Evolutionary conservation across 2,329 filamentous ascomycete genomes (phyloP).

Genomic region (Hypoxylon rubiginosum): DNA sequence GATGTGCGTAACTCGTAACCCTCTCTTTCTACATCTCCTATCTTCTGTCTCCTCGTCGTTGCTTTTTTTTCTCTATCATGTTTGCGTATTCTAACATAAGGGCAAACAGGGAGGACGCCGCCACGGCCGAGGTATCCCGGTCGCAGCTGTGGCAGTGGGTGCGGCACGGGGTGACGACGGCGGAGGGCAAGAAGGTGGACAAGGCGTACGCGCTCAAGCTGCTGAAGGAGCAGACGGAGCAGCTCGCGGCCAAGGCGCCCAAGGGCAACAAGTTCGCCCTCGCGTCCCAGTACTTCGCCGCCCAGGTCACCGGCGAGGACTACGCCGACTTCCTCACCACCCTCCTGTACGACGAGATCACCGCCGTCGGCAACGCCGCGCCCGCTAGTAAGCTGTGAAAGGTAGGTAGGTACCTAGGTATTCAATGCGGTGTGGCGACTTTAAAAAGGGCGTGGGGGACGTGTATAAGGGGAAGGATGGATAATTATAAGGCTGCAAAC

Average conservation of each 20-base stretch:
- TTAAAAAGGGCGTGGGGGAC: background rate
- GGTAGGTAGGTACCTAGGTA: no score
- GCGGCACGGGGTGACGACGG: slow-evolving; percentile 78
- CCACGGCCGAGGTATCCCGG: slow-evolving; percentile 94
- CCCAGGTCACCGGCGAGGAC: slow-evolving; percentile 95
- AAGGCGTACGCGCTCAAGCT: slow-evolving; percentile 91
- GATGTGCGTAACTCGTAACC: slow-evolving; percentile 69
- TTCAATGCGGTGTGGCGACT: background rate
- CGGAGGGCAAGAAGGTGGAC: slow-evolving; percentile 92
- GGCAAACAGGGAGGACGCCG: slow-evolving; percentile 83
- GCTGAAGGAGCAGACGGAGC: slow-evolving; percentile 85
- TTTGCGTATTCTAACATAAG: slow-evolving; percentile 1
- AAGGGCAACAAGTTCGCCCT: slow-evolving; percentile 93
- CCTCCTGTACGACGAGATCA: slow-evolving; percentile 54
- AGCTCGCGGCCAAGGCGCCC: slow-evolving; percentile 78
- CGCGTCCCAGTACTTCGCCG: slow-evolving; percentile 91
- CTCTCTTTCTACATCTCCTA: background rate
- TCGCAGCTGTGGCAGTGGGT: slow-evolving; percentile 98
- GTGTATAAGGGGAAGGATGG: background rate
- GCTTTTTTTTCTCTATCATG: slow-evolving; percentile 1
- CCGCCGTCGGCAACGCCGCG: slow-evolving; percentile 49
- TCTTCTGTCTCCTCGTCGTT: background rate
- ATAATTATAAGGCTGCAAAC: background rate
- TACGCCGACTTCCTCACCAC: slow-evolving; percentile 95
- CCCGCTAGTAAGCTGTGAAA: slow-evolving; percentile 53